Conservation (phyloP, 805 yeast species). For the Lipomyces orientalis region DNA sequence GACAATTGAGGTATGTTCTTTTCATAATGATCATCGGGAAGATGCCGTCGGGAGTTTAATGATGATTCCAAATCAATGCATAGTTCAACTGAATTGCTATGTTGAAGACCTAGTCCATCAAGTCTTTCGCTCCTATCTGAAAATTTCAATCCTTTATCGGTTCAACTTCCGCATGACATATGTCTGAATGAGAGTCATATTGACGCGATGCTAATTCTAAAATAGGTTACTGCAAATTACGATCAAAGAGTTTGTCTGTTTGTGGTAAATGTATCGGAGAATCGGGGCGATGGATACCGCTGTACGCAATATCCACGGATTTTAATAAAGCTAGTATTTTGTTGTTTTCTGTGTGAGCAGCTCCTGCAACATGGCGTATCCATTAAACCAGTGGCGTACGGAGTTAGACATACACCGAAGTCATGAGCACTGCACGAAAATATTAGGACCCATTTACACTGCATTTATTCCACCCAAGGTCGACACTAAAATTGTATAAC, state of each 20-base stretch:
- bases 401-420: neutral
- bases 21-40: neutral
- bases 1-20: neutral
- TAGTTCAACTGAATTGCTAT: slow-evolving; percentile 32
- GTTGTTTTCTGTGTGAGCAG: neutral
- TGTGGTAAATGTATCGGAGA: too few relatives aligned
- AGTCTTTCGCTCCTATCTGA: slow-evolving; percentile 37
- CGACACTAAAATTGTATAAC: neutral
- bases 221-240: too few relatives aligned
- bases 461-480: neutral
- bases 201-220: too few relatives aligned
- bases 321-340: too few relatives aligned
- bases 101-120: slow-evolving; percentile 30
- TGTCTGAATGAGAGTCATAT: neutral
- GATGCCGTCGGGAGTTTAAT: slow-evolving; percentile 1
- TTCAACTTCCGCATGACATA: neutral
- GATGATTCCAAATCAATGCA: slow-evolving; percentile 25
- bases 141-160: neutral
- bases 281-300: too few relatives aligned
- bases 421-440: neutral
- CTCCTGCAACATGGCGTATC: neutral
- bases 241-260: too few relatives aligned
- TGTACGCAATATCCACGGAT: too few relatives aligned
- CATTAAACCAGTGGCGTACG: neutral
- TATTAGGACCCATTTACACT: neutral